Evolutionary conservation across 768 basidiomycete genomes (phyloP), one percentile per base, ranked within the genome.

Genomic region (Pleurotus ostreatus): DNA sequence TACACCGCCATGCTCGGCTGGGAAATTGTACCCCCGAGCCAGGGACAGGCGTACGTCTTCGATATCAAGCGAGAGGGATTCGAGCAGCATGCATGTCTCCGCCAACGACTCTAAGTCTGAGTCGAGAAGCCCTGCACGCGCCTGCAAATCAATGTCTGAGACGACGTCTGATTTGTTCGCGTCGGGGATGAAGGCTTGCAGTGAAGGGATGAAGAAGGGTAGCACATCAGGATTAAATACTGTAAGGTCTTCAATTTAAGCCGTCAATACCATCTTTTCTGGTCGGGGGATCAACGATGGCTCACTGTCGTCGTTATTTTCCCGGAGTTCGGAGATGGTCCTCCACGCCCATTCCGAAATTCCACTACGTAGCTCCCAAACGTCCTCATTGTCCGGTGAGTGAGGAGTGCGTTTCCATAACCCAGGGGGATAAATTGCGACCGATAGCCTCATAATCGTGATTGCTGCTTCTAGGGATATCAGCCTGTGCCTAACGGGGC

Each of bases 291-390:
- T 11, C 30, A 34, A 34, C 3, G 18, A 39, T 57, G 60, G 30
- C 75, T 71, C 59, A 88, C 88, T 77, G 62, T 90, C 87, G 49
- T 89, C 85, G 66, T 82, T 83, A 45, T 84, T 81, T 54, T 88
- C 84, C 65, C 83, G 85, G 46, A 91, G 78, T 63, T 87, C 87
- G 5, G 81, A 77, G n/a, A 91, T 80, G 2, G 82, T 78, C 61
- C 85, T 78, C 89, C 90, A 92, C 41, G 83, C 79, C 91, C 91
- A 93, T 45, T 78, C 81, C 2, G 86, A 83, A 25, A 92, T 72
- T 6, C 78, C 79, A 54, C 74, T 79, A 16, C 91, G 82, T 46
- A 88, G 66, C 22, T 65, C 74, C 90, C 90, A 93, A 46, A 80
- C 74, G 60, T 89, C 86, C 34, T 72, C 69, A 18, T 57, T 63